A percentile compares a stretch with the other conserved stretches of the same genome.
Conservation (phyloP, 1,284 basidiomycete species). For the Phenoliferia sp. region DNA sequence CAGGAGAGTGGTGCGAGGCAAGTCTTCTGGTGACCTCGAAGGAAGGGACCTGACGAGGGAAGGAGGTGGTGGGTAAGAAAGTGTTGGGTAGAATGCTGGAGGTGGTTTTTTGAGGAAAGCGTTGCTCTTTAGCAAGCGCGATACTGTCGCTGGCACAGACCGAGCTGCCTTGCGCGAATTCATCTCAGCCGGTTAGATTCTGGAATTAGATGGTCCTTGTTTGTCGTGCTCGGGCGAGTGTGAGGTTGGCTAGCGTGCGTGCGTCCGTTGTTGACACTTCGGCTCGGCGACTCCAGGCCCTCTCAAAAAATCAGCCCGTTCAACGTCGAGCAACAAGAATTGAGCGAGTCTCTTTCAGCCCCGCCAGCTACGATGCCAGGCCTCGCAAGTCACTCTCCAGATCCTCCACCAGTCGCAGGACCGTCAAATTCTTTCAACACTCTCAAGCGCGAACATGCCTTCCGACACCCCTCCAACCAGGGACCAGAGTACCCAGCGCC, state of each 20-base stretch:
- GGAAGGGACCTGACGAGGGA: conserved; percentile 67
- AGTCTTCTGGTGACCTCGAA: conserved; percentile 50
- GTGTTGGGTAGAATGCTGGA: conserved; percentile 78
- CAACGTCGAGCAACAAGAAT: not conserved
- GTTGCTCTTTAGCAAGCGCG: conserved; percentile 66
- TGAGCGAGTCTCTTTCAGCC: not conserved
- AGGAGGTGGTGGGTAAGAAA: conserved; percentile 79
- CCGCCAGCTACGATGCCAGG: conserved; percentile 16
- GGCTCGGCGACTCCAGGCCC: not conserved
- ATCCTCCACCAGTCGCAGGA: conserved; percentile 14
- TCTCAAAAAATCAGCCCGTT: not conserved
- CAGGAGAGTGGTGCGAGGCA: conserved; percentile 39
- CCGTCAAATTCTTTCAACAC: conserved; percentile 61
- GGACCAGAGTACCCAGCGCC: conserved; percentile 73
- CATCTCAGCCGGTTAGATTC: conserved; percentile 8
- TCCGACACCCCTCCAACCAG: conserved; percentile 68
- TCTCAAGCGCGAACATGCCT: conserved; percentile 71
- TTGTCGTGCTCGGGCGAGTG: not conserved
- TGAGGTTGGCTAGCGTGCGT: not conserved
- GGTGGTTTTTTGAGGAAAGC: conserved; percentile 66
- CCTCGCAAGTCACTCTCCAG: conserved; percentile 1
- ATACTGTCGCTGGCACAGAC: conserved; percentile 58
- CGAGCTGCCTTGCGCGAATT: conserved; percentile 21
- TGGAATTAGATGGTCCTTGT: not conserved
- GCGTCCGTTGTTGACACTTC: not conserved